Evolutionary conservation across 305 asterid genomes (phyloP), one percentile per base, ranked within the genome.

Genomic region (Solanum hybrid): DNA sequence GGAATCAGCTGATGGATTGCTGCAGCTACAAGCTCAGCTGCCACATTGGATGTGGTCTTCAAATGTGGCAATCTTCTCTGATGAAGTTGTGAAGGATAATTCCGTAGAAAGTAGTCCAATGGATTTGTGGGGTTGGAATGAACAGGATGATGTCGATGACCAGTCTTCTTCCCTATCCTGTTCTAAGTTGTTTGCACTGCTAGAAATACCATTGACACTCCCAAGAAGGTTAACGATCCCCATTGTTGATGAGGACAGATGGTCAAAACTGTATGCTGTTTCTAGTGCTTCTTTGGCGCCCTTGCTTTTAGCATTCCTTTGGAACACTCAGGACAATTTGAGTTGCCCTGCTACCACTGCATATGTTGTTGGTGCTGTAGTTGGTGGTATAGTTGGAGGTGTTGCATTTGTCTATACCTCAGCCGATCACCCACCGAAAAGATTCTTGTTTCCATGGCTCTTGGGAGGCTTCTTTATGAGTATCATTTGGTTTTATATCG

Each of bases 381-480:
- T 92, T 33, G 98, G 98, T 11, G 11, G 40, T 16, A 39, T 90
- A 6, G 92, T 97, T 6, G 97, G 97, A 3, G 88, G 93, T 81
- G 90, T 94, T 35, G 95, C 98, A n/a, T 87, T 92, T 34, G 64
- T 89, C 71, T 93, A 79, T 83, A 96, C 98, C 8, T 84, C 40
- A 9, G 14, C 90, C 0, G 95, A 95, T 16, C 95, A 89, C 28
- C 98, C 97, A 0, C 99, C 98, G 1, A 92, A 76, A 7, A 87
- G 82, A 73, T 93, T 91, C 89, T 75, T 95, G 82, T 86, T 96
- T 14, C 95, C 95, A 2, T 97, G 99, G 99, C 95, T 94, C n/a
- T 24, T 93, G 5, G 98, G 99, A 2, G 99, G 98, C 2, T 96
- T 96, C 91, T 28, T 93, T 29, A 97, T 97, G 99, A 97, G 99